Percentiles rank a stretch among this genome's conserved stretches.
These are phyloP conservation scores for Diplodia scrobiculata DNA, from an alignment of 2,329 filamentous ascomycete genomes.

Conservation along the genomic window DNA sequence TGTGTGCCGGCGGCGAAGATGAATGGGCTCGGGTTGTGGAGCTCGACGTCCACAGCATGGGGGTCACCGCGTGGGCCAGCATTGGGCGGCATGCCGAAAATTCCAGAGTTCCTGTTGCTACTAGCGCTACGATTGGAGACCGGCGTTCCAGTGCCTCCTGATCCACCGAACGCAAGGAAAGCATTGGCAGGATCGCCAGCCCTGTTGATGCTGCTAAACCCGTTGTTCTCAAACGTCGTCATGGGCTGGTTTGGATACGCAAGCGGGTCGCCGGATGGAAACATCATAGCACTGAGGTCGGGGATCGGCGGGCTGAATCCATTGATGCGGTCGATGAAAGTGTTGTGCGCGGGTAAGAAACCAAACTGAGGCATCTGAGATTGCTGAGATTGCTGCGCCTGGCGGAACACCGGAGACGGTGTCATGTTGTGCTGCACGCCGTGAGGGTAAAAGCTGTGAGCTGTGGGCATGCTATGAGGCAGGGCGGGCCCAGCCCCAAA, in stretches of 20 bases:
- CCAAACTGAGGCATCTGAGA: constrained; percentile 4
- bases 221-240: constrained; percentile 57
- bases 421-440: constrained; percentile 21
- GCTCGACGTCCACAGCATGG: constrained; percentile 26
- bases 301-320: constrained; percentile 56
- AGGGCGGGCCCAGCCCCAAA: neutral
- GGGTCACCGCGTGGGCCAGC: constrained; percentile 23
- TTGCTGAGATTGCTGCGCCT: constrained; percentile 12
- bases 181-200: constrained; percentile 2
- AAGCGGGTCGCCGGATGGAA: constrained; percentile 74
- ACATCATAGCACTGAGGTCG: constrained; percentile 78
- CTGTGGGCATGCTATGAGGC: constrained; percentile 20
- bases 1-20: constrained; percentile 22
- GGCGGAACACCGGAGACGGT: constrained; percentile 15
- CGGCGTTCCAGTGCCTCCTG: constrained; percentile 6
- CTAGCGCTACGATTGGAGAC: neutral
- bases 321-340: constrained; percentile 38
- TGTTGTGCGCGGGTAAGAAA: constrained; percentile 37
- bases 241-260: constrained; percentile 77
- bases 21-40: constrained; percentile 25
- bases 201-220: constrained; percentile 31
- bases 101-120: constrained; percentile 17
- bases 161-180: constrained; percentile 3
- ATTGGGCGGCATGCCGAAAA: constrained; percentile 22
- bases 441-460: constrained; percentile 5